Conservation (phyloP, 2,329 filamentous ascomycete genomes). For the Fusarium bulbicola region DNA sequence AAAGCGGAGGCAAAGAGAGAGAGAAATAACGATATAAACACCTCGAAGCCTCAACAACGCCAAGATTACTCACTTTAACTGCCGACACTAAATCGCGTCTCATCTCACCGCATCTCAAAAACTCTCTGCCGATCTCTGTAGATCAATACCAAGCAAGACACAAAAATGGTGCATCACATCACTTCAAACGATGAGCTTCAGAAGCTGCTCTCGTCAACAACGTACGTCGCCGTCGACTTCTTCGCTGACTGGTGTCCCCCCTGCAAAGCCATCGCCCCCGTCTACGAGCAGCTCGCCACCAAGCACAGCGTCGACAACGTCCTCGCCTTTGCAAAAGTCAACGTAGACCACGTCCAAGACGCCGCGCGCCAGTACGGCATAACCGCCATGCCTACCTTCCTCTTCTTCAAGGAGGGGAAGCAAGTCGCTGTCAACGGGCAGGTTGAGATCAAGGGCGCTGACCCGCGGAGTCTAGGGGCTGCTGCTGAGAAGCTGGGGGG, state of each 20-base stretch:
- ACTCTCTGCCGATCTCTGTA: neutral
- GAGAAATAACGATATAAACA: constrained; percentile 6
- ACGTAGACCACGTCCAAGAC: constrained; percentile 84
- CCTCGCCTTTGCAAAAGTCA: constrained; percentile 85
- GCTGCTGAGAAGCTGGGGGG: constrained; percentile 51
- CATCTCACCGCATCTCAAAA: neutral
- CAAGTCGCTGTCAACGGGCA: constrained; percentile 45
- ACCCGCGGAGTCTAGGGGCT: constrained; percentile 43
- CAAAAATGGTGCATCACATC: constrained; percentile 44
- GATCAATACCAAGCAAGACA: neutral
- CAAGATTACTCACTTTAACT: neutral
- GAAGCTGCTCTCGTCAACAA: constrained; percentile 50
- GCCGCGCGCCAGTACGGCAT: constrained; percentile 80
- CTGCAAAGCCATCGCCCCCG: constrained; percentile 58
- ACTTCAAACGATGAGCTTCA: constrained; percentile 47
- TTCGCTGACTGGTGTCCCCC: constrained; percentile 62
- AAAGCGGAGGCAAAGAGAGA: neutral
- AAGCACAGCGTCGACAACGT: constrained; percentile 54
- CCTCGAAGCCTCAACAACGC: neutral
- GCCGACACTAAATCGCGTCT: neutral
- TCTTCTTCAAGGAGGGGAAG: constrained; percentile 77
- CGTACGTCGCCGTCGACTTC: constrained; percentile 59
- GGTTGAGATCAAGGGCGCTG: constrained; percentile 48
- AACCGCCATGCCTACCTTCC: constrained; percentile 93
- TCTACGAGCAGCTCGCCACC: constrained; percentile 49